Base-by-base conservation (phyloP, 257 asterid genomes). In the Perilla frutescens region DNA sequence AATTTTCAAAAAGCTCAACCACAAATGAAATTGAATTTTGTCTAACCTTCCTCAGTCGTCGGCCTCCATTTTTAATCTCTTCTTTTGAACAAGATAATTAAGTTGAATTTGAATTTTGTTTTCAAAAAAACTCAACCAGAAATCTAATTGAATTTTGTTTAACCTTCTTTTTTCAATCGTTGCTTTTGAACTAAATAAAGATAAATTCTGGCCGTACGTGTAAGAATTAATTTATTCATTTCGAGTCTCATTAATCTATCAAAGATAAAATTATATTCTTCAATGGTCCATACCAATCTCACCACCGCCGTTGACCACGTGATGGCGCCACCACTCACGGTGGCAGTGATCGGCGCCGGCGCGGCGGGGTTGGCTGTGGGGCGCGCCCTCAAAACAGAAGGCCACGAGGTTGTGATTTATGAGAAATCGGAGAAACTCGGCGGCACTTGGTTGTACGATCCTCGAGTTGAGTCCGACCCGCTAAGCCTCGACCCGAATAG, bases 261-360 rank as follows among this genome's bases (percentile, higher is more conserved):
- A 34, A 34, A 34, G 37, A 34, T 34, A 20, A 13, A 9, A 36
- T 20, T 20, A 20, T 20, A 59, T 4, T 43, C 36, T 7, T 40
- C 53, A 44, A 65, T 65, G 56, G 43, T 11, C 13, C 4, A n/a
- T 0, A 41, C 53, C 68, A n/a, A 62, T 20, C 51, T 20, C 26
- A 20, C 32, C 66, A n/a, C 66, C 11, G 66, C 54, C 55, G 39
- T 26, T 26, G 54, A 63, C 69, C 69, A 26, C 26, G 62, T 11
- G n/a, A 50, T 70, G 72, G 58, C 80, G n/a, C 78, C 51, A 15
- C 71, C 39, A 37, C 78, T 76, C 37, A 82, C 70, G 55, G 93
- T 80, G 68, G 93, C 91, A 13, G 91, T 86, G 74, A 83, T 86
- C 62, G 95, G 91, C 12, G 91, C 88, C 65, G 95, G 90, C 5